Conservation (phyloP, 495 filamentous ascomycete species). For the Annulohypoxylon nitens region DNA sequence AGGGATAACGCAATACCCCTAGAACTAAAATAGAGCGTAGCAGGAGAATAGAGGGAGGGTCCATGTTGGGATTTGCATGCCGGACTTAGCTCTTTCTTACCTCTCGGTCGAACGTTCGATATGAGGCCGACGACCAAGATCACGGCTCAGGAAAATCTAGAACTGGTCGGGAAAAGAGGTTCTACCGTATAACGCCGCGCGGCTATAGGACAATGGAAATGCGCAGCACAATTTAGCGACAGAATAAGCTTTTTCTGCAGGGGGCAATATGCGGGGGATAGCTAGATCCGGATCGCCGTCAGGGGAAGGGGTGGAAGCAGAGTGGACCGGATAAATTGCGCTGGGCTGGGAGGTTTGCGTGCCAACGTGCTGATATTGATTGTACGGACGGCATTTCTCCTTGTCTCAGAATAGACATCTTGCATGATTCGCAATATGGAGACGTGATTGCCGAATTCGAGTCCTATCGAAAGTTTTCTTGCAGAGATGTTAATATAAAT, state of each 20-base stretch:
- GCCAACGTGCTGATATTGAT: constrained; percentile 30
- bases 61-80: constrained; percentile 18
- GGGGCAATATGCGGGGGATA: constrained; percentile 35
- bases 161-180: constrained; percentile 30
- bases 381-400: constrained; percentile 38
- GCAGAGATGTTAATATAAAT: constrained; percentile 19
- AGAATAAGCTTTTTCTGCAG: constrained; percentile 38
- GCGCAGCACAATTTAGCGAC: constrained; percentile 12
- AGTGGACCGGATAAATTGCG: constrained; percentile 38
- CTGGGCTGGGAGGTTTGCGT: constrained; percentile 8
- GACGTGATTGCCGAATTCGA: constrained; percentile 27
- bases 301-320: constrained; percentile 30
- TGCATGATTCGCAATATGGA: constrained; percentile 17
- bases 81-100: constrained; percentile 13
- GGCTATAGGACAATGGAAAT: constrained; percentile 36
- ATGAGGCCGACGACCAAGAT: constrained; percentile 27
- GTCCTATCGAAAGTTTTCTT: constrained; percentile 5
- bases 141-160: constrained; percentile 35
- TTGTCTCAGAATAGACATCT: constrained; percentile 3
- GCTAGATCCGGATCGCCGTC: constrained; percentile 39
- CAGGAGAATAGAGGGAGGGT: constrained; percentile 10
- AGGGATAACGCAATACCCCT: not conserved
- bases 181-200: constrained; percentile 30
- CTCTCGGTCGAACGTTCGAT: constrained; percentile 25
- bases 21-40: constrained; percentile 23